A percentile compares a stretch with the other conserved stretches of the same genome.
Evolutionary conservation across 352 stramenopile genomes (phyloP).

Genomic region (Pythium monospermum): DNA sequence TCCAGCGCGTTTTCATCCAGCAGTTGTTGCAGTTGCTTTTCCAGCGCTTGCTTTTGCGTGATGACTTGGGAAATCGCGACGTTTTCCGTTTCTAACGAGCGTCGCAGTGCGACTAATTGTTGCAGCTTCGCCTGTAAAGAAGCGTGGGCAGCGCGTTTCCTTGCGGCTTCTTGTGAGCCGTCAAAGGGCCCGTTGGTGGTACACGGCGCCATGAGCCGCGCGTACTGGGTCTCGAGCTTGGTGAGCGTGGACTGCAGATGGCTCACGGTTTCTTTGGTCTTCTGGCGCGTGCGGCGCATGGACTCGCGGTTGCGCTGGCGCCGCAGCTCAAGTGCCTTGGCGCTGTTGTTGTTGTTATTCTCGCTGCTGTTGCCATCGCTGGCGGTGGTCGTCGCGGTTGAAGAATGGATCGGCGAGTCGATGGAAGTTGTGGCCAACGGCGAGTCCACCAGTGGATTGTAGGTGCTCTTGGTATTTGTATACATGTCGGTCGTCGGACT

Average conservation of each 20-base stretch:
- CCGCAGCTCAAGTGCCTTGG: constrained; percentile 26
- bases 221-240: constrained; percentile 34
- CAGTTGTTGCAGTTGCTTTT: constrained; percentile 14
- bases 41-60: constrained; percentile 14
- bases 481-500: constrained; percentile 24
- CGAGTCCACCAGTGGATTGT: too few species aligned
- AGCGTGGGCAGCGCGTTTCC: too few species aligned
- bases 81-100: constrained; percentile 29
- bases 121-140: constrained; percentile 17
- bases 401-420: constrained; percentile 6
- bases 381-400: constrained; percentile 9
- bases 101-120: constrained; percentile 27
- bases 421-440: too few species aligned
- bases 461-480: too few species aligned
- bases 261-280: constrained; percentile 26
- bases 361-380: not conserved
- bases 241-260: constrained; percentile 27
- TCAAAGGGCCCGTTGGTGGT: not conserved
- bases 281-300: constrained; percentile 34
- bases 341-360: not conserved
- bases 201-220: constrained; percentile 17
- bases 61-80: constrained; percentile 26
- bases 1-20: constrained; percentile 23
- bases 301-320: constrained; percentile 40
- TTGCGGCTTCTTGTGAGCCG: not conserved